A percentile compares a stretch with the other conserved stretches of the same genome.
These are phyloP conservation scores for Trichomonascaceae sp. DNA, from an alignment of 1,139 yeast genomes.

Conservation along the genomic window DNA sequence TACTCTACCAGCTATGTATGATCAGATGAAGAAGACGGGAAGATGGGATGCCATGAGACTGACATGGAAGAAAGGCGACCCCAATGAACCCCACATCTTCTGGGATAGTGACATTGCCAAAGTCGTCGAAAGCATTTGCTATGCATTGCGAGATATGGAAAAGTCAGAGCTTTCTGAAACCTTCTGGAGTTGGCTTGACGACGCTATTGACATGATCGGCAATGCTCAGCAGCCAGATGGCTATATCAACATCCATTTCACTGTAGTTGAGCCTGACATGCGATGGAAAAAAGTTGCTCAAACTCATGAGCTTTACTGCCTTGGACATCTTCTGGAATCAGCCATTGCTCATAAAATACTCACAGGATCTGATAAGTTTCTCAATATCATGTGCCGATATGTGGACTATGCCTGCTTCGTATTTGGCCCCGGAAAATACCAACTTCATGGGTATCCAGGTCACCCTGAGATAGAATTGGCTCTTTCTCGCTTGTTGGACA, in stretches of 20 bases:
- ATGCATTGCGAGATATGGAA: slow-evolving; percentile 14
- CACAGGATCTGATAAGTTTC: slow-evolving; percentile 20
- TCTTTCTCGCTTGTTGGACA: slow-evolving; percentile 20
- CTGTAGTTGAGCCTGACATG: slow-evolving; percentile 24
- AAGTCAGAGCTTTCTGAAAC: slow-evolving; percentile 15
- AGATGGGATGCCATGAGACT: slow-evolving; percentile 26
- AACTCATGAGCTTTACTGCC: slow-evolving; percentile 27
- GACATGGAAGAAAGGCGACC: slow-evolving; percentile 18
- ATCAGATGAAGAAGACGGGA: slow-evolving; percentile 24
- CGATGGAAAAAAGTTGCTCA: slow-evolving; percentile 22
- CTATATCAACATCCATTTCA: slow-evolving; percentile 25
- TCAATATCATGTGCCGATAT: slow-evolving; percentile 22
- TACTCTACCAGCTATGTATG: slow-evolving; percentile 27
- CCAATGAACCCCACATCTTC: slow-evolving; percentile 20
- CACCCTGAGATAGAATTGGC: slow-evolving; percentile 29
- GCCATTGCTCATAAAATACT: slow-evolving; percentile 25
- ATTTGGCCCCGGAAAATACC: slow-evolving; percentile 23
- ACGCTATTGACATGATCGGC: slow-evolving; percentile 22
- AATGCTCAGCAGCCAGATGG: slow-evolving; percentile 28
- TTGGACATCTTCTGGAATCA: slow-evolving; percentile 27
- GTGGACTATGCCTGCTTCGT: slow-evolving; percentile 19
- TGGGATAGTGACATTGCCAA: slow-evolving; percentile 31
- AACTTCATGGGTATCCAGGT: slow-evolving; percentile 27
- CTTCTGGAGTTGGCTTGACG: slow-evolving; percentile 22
- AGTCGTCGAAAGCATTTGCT: slow-evolving; percentile 25